Evolutionary conservation across 306 rosid species (phyloP).

Genomic region (Cyamopsis tetragonoloba): DNA sequence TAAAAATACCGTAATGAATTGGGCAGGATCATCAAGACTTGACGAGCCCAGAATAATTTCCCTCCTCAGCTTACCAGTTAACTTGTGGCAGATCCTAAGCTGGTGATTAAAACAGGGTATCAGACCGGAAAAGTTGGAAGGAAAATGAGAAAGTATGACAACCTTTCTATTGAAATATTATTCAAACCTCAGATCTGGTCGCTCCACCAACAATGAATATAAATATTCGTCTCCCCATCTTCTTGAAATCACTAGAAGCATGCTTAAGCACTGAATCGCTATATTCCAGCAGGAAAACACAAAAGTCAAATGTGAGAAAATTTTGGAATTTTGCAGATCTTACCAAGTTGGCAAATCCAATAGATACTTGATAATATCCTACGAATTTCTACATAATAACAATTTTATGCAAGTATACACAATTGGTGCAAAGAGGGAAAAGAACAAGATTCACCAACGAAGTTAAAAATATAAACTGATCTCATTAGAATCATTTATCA

Average conservation of each 20-base stretch:
- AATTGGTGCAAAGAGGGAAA: not conserved
- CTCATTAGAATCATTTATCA: slow-evolving; percentile 12
- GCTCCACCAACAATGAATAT: slow-evolving; percentile 96
- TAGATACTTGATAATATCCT: not conserved
- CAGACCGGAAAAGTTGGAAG: slow-evolving; percentile 19
- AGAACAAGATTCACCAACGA: not conserved
- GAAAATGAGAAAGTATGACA: not conserved
- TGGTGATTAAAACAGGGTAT: slow-evolving; percentile 39
- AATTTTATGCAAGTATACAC: slow-evolving; percentile 12
- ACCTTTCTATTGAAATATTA: not conserved
- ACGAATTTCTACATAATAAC: slow-evolving; percentile 2
- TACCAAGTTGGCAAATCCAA: slow-evolving; percentile 2
- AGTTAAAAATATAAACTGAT: slow-evolving; percentile 9
- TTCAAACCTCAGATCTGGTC: slow-evolving; percentile 86
- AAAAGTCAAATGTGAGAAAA: slow-evolving; percentile 10
- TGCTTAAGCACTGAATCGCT: slow-evolving; percentile 78
- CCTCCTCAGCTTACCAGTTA: slow-evolving; percentile 74
- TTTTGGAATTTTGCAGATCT: not conserved
- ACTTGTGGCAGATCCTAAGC: slow-evolving; percentile 96
- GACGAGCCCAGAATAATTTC: slow-evolving; percentile 86
- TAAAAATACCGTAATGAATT: slow-evolving; percentile 67
- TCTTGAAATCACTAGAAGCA: slow-evolving; percentile 79
- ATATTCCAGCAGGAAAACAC: slow-evolving; percentile 19
- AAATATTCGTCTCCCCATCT: slow-evolving; percentile 88
- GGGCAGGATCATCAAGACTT: slow-evolving; percentile 90